These are phyloP conservation scores for Populus deltoides DNA, from an alignment of 345 rosid genomes.

Conservation along the genomic window DNA sequence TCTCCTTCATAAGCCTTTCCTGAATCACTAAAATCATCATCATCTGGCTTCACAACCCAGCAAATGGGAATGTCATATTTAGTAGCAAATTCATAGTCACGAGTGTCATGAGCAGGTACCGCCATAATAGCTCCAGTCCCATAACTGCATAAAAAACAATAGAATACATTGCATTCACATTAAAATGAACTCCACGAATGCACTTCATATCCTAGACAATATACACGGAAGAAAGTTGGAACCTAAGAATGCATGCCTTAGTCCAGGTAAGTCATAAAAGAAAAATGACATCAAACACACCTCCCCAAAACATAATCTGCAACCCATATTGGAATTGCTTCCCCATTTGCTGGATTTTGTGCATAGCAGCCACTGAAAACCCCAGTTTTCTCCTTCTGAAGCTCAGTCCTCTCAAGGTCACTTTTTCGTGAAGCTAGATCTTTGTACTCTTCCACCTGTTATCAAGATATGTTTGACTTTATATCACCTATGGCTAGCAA, in stretches of 20 bases:
- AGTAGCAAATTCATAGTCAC: conserved; percentile 80
- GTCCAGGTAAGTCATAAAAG: conserved; percentile 4
- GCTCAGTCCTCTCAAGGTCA: conserved; percentile 96
- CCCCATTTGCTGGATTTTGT: conserved; percentile 77
- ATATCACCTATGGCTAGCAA: conserved; percentile 4
- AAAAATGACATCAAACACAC: conserved; percentile 28
- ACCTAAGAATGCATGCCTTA: not conserved
- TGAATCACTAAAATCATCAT: conserved; percentile 37
- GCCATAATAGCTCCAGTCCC: conserved; percentile 99
- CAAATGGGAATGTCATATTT: conserved; percentile 67
- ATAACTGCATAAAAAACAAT: conserved; percentile 50
- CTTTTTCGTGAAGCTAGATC: conserved; percentile 73
- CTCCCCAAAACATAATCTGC: conserved; percentile 91
- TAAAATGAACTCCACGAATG: not conserved
- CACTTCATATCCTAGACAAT: not conserved
- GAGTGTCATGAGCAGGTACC: conserved; percentile 86
- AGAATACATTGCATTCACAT: conserved; percentile 2
- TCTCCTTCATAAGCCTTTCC: conserved; percentile 58
- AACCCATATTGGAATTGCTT: conserved; percentile 86
- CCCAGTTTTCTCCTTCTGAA: conserved; percentile 91
- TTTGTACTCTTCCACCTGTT: conserved; percentile 82
- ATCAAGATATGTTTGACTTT: conserved; percentile 10
- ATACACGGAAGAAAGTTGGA: not conserved
- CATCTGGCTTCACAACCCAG: conserved; percentile 60
- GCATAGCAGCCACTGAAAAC: conserved; percentile 81